phyloP scores from a whole-genome alignment of 2,329 filamentous ascomycete genomes.

The Diaporthe aspalathi region DNA sequence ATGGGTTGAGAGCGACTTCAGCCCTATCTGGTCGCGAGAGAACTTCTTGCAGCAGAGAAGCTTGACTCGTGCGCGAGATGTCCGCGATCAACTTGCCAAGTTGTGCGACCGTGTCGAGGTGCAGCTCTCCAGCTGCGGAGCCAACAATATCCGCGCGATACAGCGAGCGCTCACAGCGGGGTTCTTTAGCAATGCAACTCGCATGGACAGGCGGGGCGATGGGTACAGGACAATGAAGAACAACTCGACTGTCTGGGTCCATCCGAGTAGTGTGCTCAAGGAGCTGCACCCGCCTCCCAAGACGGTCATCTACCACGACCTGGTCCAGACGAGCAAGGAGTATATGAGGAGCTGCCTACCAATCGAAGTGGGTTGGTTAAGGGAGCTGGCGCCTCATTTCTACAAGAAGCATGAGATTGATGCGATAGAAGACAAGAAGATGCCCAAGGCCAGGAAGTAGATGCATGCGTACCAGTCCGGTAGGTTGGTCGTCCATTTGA shows the following conservation, averaged over 20 bases:
- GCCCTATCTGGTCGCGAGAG: slow-evolving; percentile 86
- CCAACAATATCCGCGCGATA: slow-evolving; percentile 79
- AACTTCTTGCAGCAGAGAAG: slow-evolving; percentile 94
- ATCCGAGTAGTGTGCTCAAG: slow-evolving; percentile 86
- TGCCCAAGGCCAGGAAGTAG: slow-evolving; percentile 48
- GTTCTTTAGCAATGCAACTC: slow-evolving; percentile 93
- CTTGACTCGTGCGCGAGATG: slow-evolving; percentile 88
- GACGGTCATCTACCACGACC: slow-evolving; percentile 88
- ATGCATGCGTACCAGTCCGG: not conserved
- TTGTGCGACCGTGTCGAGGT: slow-evolving; percentile 96
- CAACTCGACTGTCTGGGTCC: slow-evolving; percentile 88
- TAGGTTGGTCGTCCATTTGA: not conserved
- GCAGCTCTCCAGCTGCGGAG: slow-evolving; percentile 74
- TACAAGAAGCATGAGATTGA: slow-evolving; percentile 94
- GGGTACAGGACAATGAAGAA: slow-evolving; percentile 94
- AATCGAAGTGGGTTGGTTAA: slow-evolving; percentile 84
- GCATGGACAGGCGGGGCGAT: slow-evolving; percentile 84
- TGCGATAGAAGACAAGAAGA: slow-evolving; percentile 80
- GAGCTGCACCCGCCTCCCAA: slow-evolving; percentile 79
- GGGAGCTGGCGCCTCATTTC: slow-evolving; percentile 92
- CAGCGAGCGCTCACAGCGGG: slow-evolving; percentile 90
- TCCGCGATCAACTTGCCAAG: slow-evolving; percentile 90
- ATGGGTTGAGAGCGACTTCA: slow-evolving; percentile 93
- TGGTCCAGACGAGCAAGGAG: slow-evolving; percentile 87
- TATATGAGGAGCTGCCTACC: slow-evolving; percentile 92